These are phyloP conservation scores for Exophiala bonariae DNA, from an alignment of 2,329 filamentous ascomycete species.

Conservation along the genomic window DNA sequence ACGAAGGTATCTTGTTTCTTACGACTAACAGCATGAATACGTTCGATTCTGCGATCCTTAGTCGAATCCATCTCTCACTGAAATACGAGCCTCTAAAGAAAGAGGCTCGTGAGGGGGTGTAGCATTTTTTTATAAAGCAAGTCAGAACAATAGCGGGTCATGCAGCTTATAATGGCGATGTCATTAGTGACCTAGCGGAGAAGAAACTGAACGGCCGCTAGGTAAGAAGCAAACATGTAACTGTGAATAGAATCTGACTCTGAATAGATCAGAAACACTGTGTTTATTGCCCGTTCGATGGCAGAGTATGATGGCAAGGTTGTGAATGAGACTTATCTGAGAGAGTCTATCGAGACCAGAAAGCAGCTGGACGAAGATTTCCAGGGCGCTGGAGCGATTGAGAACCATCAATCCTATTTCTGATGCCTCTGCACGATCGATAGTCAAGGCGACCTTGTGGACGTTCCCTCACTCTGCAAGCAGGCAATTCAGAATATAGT, in stretches of 20 bases:
- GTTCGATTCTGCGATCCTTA: constrained; percentile 40
- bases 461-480: no score
- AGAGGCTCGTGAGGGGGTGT: not conserved
- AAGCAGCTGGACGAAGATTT: no score
- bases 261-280: not conserved
- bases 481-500: no score
- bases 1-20: constrained; percentile 46
- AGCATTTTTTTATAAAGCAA: not conserved
- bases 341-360: no score
- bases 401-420: no score
- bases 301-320: no score
- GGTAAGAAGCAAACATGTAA: not conserved
- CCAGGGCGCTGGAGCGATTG: no score
- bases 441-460: no score
- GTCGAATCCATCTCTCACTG: constrained; percentile 12
- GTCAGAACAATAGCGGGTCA: not conserved
- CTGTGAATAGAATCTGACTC: not conserved
- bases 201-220: not conserved
- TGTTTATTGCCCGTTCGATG: no score
- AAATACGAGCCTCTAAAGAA: not conserved
- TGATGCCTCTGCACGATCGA: no score
- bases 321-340: no score
- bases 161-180: not conserved
- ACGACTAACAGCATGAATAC: constrained; percentile 46
- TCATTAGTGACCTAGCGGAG: not conserved